A percentile compares a stretch with the other conserved stretches of the same genome.
phyloP scores from a whole-genome alignment of 2,329 filamentous ascomycete genomes.

The Cladophialophora psammophila region DNA sequence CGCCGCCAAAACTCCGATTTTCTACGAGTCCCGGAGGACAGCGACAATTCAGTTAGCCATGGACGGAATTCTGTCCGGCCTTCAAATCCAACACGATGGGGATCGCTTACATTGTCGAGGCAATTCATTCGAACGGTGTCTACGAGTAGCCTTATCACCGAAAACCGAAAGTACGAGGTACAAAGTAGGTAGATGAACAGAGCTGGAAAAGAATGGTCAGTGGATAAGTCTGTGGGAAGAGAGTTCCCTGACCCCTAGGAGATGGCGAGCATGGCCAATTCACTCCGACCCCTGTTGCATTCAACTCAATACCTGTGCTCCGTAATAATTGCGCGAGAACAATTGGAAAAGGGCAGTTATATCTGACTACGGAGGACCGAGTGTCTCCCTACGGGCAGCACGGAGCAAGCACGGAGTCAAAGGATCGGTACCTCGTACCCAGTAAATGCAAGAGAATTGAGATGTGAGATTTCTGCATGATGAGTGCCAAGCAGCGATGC shows the following conservation, averaged over 20 bases:
- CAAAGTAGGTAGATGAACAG: neutral
- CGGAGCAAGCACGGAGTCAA: too few relatives aligned
- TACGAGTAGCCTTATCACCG: neutral
- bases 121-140: neutral
- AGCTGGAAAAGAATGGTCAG: neutral
- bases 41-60: neutral
- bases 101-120: neutral
- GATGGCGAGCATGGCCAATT: too few relatives aligned
- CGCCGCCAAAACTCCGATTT: conserved; percentile 12
- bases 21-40: conserved; percentile 12
- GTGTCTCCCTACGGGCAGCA: too few relatives aligned
- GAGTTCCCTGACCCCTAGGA: neutral
- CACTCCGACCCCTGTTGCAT: too few relatives aligned
- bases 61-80: conserved; percentile 6
- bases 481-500: conserved; percentile 13
- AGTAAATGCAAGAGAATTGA: neutral
- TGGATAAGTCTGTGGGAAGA: neutral
- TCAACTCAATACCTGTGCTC: too few relatives aligned
- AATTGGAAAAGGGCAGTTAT: too few relatives aligned
- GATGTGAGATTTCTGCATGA: conserved; percentile 6
- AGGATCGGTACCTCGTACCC: neutral
- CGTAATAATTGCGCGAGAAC: too few relatives aligned
- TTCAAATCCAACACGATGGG: neutral
- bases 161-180: neutral
- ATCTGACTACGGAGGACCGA: too few relatives aligned